These are phyloP conservation scores for Noccaea bulbosa DNA, from an alignment of 345 rosid genomes.

Conservation along the genomic window DNA sequence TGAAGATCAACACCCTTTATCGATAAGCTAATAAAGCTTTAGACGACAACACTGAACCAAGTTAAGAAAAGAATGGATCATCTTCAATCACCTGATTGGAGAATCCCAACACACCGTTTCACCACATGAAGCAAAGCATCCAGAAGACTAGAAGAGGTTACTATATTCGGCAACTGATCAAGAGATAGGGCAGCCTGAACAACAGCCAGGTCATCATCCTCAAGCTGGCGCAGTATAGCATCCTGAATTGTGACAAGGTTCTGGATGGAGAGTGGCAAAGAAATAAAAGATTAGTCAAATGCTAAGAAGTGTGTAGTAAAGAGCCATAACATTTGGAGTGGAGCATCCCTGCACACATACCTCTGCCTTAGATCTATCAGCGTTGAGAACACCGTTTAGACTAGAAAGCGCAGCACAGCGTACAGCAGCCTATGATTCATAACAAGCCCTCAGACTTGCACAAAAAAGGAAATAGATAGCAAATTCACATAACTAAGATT, in stretches of 20 bases:
- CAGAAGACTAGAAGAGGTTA: conserved; percentile 59
- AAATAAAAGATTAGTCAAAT: conserved; percentile 17
- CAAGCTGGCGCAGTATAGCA: conserved; percentile 69
- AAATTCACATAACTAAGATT: conserved; percentile 5
- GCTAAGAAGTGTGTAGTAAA: conserved; percentile 13
- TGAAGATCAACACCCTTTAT: conserved; percentile 6
- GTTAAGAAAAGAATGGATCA: conserved; percentile 23
- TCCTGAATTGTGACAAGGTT: conserved; percentile 65
- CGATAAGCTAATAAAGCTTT: conserved; percentile 7
- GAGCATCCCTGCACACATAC: conserved; percentile 47
- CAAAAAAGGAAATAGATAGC: neutral
- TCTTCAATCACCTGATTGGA: conserved; percentile 57
- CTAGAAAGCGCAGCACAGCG: conserved; percentile 71
- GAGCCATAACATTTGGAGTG: conserved; percentile 17
- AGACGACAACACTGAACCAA: conserved; percentile 11
- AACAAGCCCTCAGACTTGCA: conserved; percentile 29
- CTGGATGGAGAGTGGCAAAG: conserved; percentile 48
- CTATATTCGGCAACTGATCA: conserved; percentile 58
- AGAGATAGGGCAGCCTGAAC: conserved; percentile 73
- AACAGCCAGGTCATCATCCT: conserved; percentile 80
- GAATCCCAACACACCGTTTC: conserved; percentile 57
- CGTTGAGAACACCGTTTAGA: conserved; percentile 60
- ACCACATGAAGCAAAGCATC: conserved; percentile 57
- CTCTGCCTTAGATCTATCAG: conserved; percentile 56
- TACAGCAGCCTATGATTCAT: conserved; percentile 64